Evolutionary conservation across 1,139 yeast genomes (phyloP).

Genomic region (Yamadazyma jaroonii): DNA sequence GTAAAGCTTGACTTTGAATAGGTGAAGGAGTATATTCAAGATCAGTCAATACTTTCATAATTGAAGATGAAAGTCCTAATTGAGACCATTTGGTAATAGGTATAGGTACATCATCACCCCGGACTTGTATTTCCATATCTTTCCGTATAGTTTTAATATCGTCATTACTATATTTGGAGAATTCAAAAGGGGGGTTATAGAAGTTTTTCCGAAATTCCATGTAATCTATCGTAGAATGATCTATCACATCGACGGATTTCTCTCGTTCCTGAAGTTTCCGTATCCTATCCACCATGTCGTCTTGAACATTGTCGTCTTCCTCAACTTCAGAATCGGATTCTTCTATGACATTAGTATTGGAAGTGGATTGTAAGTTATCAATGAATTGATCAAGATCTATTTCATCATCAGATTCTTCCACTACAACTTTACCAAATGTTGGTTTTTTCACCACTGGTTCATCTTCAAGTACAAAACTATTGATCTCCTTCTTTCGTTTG

Average conservation of each 20-base stretch:
- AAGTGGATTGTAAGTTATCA: constrained; percentile 3
- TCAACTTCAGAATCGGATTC: constrained; percentile 13
- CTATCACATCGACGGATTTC: constrained; percentile 32
- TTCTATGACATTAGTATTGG: neutral
- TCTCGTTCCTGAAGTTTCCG: constrained; percentile 34
- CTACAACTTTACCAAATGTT: constrained; percentile 8
- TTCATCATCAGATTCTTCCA: constrained; percentile 11
- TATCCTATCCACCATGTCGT: constrained; percentile 22
- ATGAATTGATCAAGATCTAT: constrained; percentile 24
- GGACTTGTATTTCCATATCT: constrained; percentile 56
- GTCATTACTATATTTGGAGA: constrained; percentile 41
- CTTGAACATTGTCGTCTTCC: constrained; percentile 19
- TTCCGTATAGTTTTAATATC: constrained; percentile 57
- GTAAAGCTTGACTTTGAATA: constrained; percentile 89
- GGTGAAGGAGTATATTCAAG: constrained; percentile 73
- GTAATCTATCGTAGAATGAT: constrained; percentile 47
- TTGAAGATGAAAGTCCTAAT: constrained; percentile 65
- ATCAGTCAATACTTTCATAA: constrained; percentile 50
- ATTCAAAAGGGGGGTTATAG: constrained; percentile 62
- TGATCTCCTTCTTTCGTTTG: constrained; percentile 4
- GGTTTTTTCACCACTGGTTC: constrained; percentile 29
- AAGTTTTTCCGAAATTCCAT: constrained; percentile 61
- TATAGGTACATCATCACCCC: constrained; percentile 56
- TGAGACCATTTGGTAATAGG: constrained; percentile 83
- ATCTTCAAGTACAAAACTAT: constrained; percentile 12